Evolutionary conservation across 495 filamentous ascomycete genomes (phyloP).

Genomic region (Hypoxylon cercidicola): DNA sequence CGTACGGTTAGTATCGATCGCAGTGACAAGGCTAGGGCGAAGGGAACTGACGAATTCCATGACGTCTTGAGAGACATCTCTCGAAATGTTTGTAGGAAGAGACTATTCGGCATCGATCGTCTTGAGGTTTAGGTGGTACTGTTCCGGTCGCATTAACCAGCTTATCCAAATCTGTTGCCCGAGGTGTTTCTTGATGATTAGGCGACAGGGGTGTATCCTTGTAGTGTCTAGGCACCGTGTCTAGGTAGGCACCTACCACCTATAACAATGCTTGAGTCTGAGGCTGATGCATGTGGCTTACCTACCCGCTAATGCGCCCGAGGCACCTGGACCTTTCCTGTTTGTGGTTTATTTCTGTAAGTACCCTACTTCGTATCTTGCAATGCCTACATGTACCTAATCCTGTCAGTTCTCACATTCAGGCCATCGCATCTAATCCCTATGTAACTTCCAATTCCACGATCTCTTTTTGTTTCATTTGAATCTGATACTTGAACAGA

Average conservation of each 20-base stretch:
- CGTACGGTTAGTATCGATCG: slow-evolving; percentile 25
- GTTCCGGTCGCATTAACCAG: slow-evolving; percentile 29
- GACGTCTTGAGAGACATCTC: slow-evolving; percentile 38
- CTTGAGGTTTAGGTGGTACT: neutral
- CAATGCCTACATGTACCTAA: too few relatives aligned
- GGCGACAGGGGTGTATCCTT: slow-evolving; percentile 9
- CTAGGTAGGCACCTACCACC: too few relatives aligned
- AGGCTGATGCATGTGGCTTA: slow-evolving; percentile 10
- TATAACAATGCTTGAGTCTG: neutral
- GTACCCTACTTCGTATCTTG: too few relatives aligned
- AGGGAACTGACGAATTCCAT: slow-evolving; percentile 54
- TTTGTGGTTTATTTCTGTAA: too few relatives aligned
- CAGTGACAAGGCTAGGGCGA: neutral
- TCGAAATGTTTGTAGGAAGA: slow-evolving; percentile 17
- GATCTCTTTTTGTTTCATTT: too few relatives aligned
- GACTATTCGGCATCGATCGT: neutral
- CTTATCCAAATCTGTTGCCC: slow-evolving; percentile 31
- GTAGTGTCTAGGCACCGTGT: neutral
- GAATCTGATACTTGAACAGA: too few relatives aligned
- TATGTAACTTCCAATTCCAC: too few relatives aligned
- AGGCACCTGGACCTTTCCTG: too few relatives aligned
- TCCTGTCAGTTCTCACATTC: too few relatives aligned
- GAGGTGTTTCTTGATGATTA: slow-evolving; percentile 36
- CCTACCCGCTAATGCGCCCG: neutral
- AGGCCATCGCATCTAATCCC: too few relatives aligned